phyloP scores from a whole-genome alignment of 2,329 filamentous ascomycete species.

The Chaetothyriales sp. region DNA sequence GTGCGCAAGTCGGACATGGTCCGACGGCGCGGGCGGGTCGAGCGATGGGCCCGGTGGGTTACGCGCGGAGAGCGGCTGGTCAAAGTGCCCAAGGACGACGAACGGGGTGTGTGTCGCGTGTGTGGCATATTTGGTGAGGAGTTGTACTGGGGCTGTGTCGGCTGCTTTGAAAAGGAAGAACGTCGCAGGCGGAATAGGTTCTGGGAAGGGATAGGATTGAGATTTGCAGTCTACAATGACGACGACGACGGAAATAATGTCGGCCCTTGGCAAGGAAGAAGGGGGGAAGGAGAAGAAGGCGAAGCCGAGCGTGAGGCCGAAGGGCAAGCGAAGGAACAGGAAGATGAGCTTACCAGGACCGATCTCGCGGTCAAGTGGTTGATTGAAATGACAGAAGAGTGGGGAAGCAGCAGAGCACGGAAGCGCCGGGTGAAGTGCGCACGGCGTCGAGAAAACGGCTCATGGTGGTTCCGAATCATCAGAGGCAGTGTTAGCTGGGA shows the following conservation, averaged over 20 bases:
- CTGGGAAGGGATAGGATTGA: not conserved
- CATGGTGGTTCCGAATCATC: not conserved
- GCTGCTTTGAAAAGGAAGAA: constrained; percentile 12
- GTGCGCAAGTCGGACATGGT: constrained; percentile 8
- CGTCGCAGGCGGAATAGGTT: constrained; percentile 3
- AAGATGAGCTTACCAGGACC: constrained; percentile 4
- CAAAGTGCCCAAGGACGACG: constrained; percentile 6
- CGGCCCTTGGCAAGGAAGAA: not conserved
- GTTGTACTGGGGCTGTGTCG: constrained; percentile 13
- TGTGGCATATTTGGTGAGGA: constrained; percentile 9
- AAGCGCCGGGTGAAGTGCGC: constrained; percentile 1
- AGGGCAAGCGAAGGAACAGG: not conserved
- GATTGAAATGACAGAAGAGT: constrained; percentile 12
- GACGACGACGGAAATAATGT: not conserved
- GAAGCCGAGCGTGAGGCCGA: not conserved
- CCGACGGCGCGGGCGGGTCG: constrained; percentile 2
- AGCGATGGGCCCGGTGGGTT: constrained; percentile 4
- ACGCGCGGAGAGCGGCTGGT: constrained; percentile 5
- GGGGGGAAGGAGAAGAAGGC: not conserved
- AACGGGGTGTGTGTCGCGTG: constrained; percentile 10
- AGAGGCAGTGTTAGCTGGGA: not conserved
- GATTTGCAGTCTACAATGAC: not conserved
- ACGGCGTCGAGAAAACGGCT: constrained; percentile 1
- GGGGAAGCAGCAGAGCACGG: constrained; percentile 8
- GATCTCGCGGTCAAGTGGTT: constrained; percentile 6